phyloP scores from a whole-genome alignment of 495 filamentous ascomycete species.

The Aspergillus taichungensis region DNA sequence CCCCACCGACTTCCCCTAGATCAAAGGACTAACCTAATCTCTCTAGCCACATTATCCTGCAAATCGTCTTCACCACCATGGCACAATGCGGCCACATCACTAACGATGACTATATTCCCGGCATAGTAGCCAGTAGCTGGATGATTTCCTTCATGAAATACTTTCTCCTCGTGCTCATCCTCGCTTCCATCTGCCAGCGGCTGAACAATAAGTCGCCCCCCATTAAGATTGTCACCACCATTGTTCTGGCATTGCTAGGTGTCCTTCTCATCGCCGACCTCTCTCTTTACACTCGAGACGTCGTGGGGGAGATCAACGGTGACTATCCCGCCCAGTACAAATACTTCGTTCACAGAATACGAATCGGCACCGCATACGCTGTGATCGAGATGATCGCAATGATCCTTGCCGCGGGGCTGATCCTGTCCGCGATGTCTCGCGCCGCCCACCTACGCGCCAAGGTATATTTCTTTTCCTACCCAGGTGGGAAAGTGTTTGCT shows the following conservation, averaged over 20 bases:
- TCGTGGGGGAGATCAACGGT: not conserved
- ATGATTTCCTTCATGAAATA: slow-evolving; percentile 1
- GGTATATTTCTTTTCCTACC: slow-evolving; percentile 4
- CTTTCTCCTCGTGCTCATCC: slow-evolving; percentile 5
- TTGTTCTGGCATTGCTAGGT: slow-evolving; percentile 2
- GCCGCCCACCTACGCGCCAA: slow-evolving; percentile 3
- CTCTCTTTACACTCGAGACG: slow-evolving; percentile 1
- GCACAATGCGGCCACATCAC: slow-evolving; percentile 7
- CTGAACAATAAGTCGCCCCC: slow-evolving; percentile 2
- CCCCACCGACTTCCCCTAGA: not conserved
- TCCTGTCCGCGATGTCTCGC: slow-evolving; percentile 4
- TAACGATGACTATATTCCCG: not conserved
- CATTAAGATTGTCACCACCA: not conserved
- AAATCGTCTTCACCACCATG: slow-evolving; percentile 5
- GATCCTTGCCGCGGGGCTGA: slow-evolving; percentile 3
- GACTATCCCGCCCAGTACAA: not conserved
- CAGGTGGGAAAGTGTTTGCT: not conserved
- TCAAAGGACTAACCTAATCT: not conserved
- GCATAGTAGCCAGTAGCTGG: slow-evolving; percentile 2
- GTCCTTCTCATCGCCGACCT: slow-evolving; percentile 7
- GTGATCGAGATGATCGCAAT: slow-evolving; percentile 10
- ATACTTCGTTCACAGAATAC: not conserved
- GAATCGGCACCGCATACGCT: slow-evolving; percentile 1
- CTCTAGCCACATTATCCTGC: slow-evolving; percentile 2
- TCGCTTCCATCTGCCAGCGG: slow-evolving; percentile 10